Conservation (phyloP, 345 rosid genomes). For the Corchorus capsularis region DNA sequence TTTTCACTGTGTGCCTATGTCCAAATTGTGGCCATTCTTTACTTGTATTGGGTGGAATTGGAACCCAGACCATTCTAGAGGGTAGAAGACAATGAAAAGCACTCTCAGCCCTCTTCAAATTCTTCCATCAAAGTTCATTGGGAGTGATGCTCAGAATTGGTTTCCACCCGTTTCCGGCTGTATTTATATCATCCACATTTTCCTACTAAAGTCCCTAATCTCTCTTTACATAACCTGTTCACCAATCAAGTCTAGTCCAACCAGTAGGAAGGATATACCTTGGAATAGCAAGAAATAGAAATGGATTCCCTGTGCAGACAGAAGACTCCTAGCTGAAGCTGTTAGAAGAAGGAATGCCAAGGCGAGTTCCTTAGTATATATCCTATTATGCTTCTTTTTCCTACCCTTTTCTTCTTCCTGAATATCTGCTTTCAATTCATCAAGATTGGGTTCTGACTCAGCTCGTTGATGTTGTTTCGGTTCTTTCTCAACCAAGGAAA, state of each 20-base stretch:
- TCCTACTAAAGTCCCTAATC: conserved; percentile 15
- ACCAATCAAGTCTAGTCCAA: conserved; percentile 92
- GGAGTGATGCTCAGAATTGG: neutral
- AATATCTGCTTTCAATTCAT: conserved; percentile 49
- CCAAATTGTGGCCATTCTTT: conserved; percentile 24
- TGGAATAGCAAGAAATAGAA: conserved; percentile 97
- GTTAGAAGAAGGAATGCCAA: conserved; percentile 83
- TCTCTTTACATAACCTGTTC: conserved; percentile 75
- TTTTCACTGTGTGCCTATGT: conserved; percentile 21
- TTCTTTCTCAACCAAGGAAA: conserved; percentile 59
- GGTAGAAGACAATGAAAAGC: conserved; percentile 13
- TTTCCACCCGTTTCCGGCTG: conserved; percentile 15
- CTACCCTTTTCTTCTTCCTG: conserved; percentile 41
- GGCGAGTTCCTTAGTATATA: conserved; percentile 81
- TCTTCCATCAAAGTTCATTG: neutral
- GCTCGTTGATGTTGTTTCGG: conserved; percentile 55
- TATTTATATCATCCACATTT: conserved; percentile 11
- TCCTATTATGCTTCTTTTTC: conserved; percentile 76
- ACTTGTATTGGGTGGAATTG: conserved; percentile 21
- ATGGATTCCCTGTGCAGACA: conserved; percentile 97
- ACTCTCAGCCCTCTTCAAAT: neutral
- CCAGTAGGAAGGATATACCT: conserved; percentile 89
- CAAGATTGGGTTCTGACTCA: conserved; percentile 58
- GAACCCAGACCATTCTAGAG: neutral
- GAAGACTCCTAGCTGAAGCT: conserved; percentile 83